Conservation (phyloP, 2,329 filamentous ascomycete species). For the Zymoseptoria brevis region DNA sequence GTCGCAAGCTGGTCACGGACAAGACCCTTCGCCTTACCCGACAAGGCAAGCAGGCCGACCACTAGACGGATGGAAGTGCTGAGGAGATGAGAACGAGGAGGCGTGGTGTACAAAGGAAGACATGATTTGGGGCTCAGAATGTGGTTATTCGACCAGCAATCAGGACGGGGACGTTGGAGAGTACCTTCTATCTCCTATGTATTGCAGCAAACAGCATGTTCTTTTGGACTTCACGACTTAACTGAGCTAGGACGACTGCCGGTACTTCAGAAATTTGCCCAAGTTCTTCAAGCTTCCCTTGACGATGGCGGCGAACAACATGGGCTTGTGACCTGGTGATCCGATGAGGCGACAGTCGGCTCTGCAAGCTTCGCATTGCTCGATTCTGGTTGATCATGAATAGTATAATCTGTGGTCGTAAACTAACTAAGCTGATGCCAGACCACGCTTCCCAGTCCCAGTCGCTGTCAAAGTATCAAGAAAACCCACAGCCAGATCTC, state of each 20-base stretch:
- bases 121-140: neutral
- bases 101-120: neutral
- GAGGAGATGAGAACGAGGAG: neutral
- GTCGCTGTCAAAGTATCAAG: slow-evolving; percentile 60
- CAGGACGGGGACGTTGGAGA: neutral
- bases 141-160: neutral
- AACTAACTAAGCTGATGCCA: neutral
- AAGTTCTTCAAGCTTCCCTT: neutral
- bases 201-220: neutral
- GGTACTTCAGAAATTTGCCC: neutral
- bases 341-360: neutral
- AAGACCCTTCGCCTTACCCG: slow-evolving; percentile 84
- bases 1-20: slow-evolving; percentile 77
- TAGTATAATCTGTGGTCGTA: neutral
- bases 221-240: neutral
- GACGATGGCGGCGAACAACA: too few species aligned
- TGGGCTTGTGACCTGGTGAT: neutral
- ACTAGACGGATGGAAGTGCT: slow-evolving; percentile 10
- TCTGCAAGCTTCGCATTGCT: neutral
- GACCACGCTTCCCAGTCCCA: neutral
- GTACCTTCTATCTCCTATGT: neutral
- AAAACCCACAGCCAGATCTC: slow-evolving; percentile 82
- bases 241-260: neutral
- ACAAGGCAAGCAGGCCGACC: slow-evolving; percentile 43
- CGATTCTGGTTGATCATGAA: neutral